Conservation (phyloP, 208 protist species). For the Angomonas ambiguus region DNA sequence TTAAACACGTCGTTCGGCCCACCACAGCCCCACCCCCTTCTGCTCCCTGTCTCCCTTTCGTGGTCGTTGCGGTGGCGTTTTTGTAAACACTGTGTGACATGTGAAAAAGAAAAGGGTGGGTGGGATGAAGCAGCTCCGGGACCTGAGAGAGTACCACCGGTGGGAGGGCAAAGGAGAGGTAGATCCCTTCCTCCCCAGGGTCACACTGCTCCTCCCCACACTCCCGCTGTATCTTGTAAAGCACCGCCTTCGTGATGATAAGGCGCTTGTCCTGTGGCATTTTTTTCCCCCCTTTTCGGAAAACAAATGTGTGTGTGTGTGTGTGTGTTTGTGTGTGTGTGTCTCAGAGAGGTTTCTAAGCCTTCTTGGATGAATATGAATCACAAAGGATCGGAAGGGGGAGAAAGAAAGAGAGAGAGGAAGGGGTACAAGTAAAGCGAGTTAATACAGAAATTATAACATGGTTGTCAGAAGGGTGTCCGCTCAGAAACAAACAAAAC, state of each 20-base stretch:
- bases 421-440: too few relatives aligned
- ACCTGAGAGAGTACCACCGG: slow-evolving; percentile 56
- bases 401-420: too few relatives aligned
- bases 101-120: slow-evolving; percentile 35
- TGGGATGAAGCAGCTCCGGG: slow-evolving; percentile 42
- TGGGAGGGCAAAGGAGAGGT: slow-evolving; percentile 65
- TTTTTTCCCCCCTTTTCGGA: too few relatives aligned
- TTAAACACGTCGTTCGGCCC: slow-evolving; percentile 69
- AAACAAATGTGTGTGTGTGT: too few relatives aligned
- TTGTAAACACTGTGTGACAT: slow-evolving; percentile 59
- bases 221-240: slow-evolving; percentile 73
- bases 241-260: slow-evolving; percentile 80
- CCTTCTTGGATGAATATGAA: too few relatives aligned
- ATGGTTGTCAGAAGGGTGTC: too few relatives aligned
- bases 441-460: too few relatives aligned
- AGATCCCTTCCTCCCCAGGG: slow-evolving; percentile 52
- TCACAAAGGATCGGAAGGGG: too few relatives aligned
- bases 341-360: too few relatives aligned
- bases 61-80: not conserved
- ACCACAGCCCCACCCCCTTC: slow-evolving; percentile 8
- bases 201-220: slow-evolving; percentile 25
- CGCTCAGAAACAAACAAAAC: too few relatives aligned
- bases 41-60: not conserved
- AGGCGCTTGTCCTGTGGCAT: slow-evolving; percentile 89
- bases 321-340: too few relatives aligned